Base-by-base conservation (phyloP, 805 yeast genomes). In the Candida andamanensis region DNA sequence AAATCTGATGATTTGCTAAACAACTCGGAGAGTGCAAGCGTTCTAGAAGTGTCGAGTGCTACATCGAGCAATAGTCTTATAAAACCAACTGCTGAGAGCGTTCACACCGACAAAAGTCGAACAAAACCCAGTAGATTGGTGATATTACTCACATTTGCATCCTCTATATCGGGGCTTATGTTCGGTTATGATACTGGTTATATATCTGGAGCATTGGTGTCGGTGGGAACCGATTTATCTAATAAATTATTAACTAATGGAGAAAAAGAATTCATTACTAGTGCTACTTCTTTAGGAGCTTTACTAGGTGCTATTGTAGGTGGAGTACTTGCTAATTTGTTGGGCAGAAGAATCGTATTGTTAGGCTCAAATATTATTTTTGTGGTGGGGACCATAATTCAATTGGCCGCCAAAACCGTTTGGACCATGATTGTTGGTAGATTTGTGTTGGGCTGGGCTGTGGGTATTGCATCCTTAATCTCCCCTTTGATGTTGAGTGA, bases 171-270 rank as follows among this genome's bases (percentile, higher is more conserved):
- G 0, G 97, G 97, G 1, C 86, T 89, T 60, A 77, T 90, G 86
- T 90, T 90, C 60, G 98, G 98, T 45, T 90, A 90, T 52, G 98
- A 90, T 57, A 90, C 97, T 1, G 97, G 97, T 45, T 90, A 90
- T 59, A 89, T 90, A 25, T 90, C 97, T 3, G 80, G 94, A 13
- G 97, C 97, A 0, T 68, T 90, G 47, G 95, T 89, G 14, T 77
- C 87, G 22, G 78, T 90, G 29, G 87, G 89, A 9, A 74, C 77
- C 4, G 95, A 85, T 52, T 71, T 90, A 40, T 55, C 59, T 11
- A 75, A 76, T 43, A 68, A 69, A 35, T 47, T 54, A 0, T 67
- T 89, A 33, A 66, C 87, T 0, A 72, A 76, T 36, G 94, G 95
- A 28, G 79, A 87, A 45, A 84, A 85, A 59, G 95, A 89, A 61